Percentiles rank a stretch among this genome's conserved stretches.
These are phyloP conservation scores for Pleurotus platypus DNA, from an alignment of 768 basidiomycete genomes.

Conservation along the genomic window DNA sequence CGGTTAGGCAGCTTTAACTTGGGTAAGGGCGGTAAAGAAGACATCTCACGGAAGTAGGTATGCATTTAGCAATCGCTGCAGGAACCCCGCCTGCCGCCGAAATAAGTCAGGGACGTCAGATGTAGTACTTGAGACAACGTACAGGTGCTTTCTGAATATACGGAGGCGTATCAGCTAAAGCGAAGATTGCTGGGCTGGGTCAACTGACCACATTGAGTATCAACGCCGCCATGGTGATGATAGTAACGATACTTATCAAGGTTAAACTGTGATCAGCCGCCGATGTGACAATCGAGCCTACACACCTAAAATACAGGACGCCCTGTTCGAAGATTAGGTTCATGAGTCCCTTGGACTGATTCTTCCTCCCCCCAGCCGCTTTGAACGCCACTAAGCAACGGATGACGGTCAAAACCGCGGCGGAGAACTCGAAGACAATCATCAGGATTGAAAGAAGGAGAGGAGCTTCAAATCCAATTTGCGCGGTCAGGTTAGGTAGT, in stretches of 20 bases:
- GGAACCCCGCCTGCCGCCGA: conserved; percentile 19
- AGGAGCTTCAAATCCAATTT: conserved; percentile 12
- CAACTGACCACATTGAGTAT: conserved; percentile 20
- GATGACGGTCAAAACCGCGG: conserved; percentile 19
- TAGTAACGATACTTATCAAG: conserved; percentile 16
- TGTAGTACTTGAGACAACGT: neutral
- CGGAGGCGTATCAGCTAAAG: neutral
- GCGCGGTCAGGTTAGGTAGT: neutral
- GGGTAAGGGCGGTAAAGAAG: no score
- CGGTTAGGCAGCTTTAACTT: no score
- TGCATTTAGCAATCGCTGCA: conserved; percentile 13
- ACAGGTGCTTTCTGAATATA: neutral
- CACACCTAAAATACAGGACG: neutral
- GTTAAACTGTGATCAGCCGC: neutral
- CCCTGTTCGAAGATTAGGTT: conserved; percentile 24
- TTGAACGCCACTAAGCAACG: conserved; percentile 20
- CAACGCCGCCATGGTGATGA: conserved; percentile 19
- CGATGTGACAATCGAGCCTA: neutral
- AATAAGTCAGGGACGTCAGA: neutral
- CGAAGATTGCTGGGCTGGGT: neutral
- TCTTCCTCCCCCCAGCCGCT: conserved; percentile 11
- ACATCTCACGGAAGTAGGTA: neutral
- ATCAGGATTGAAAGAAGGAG: conserved; percentile 23
- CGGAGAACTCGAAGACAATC: conserved; percentile 22
- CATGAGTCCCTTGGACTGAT: conserved; percentile 15